A percentile compares a stretch with the other conserved stretches of the same genome.
phyloP scores from a whole-genome alignment of 108 stramenopile genomes.

The Poteriospumella lacustris region DNA sequence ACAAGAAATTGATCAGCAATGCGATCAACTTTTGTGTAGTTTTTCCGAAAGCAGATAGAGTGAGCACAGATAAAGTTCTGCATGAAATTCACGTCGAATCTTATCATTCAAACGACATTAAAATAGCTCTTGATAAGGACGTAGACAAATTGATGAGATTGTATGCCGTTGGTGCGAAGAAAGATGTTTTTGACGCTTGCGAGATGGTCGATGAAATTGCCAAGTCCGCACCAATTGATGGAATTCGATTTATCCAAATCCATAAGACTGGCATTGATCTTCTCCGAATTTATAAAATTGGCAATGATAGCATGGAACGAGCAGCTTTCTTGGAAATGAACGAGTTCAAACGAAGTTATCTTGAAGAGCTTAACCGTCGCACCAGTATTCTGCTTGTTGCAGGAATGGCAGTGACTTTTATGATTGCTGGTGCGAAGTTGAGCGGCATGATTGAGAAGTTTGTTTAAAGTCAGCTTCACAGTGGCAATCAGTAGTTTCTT shows the following conservation, averaged over 20 bases:
- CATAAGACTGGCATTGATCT: slow-evolving; percentile 9
- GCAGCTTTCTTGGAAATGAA: slow-evolving; percentile 3
- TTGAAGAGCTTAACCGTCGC: not conserved
- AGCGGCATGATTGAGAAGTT: slow-evolving; percentile 3
- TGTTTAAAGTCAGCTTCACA: not conserved
- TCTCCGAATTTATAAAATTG: slow-evolving; percentile 9
- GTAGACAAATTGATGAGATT: slow-evolving; percentile 9
- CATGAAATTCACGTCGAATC: not conserved
- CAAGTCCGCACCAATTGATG: slow-evolving; percentile 8
- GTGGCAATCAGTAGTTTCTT: not conserved
- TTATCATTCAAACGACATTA: not conserved
- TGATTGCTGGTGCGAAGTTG: slow-evolving; percentile 3
- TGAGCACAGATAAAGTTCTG: not conserved
- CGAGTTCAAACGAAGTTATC: not conserved
- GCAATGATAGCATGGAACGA: not conserved
- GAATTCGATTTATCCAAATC: slow-evolving; percentile 4
- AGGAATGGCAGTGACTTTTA: slow-evolving; percentile 12
- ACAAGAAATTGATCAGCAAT: slow-evolving; percentile 9
- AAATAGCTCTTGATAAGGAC: slow-evolving; percentile 3
- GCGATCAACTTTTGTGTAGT: slow-evolving; percentile 3
- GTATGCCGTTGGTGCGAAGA: slow-evolving; percentile 2
- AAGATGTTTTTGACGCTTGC: slow-evolving; percentile 9
- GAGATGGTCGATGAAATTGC: slow-evolving; percentile 8
- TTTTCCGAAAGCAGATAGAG: not conserved
- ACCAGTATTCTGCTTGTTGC: not conserved